A percentile compares a stretch with the other conserved stretches of the same genome.
These are phyloP conservation scores for Arthrocladium fulminans DNA, from an alignment of 2,329 filamentous ascomycete species.

Conservation along the genomic window DNA sequence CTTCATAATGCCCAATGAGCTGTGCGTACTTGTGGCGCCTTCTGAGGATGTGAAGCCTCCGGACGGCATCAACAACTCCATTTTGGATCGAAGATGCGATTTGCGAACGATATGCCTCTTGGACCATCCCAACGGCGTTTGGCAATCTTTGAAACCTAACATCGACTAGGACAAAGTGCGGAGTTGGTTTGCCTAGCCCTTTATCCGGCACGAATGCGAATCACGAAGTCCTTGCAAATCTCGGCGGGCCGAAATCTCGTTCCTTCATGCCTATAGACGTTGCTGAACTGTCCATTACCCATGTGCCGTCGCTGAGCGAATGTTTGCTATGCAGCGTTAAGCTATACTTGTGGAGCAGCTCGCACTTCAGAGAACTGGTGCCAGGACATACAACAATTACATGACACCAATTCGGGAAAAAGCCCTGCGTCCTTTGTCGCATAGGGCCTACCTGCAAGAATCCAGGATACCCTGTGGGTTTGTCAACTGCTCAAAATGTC, in stretches of 20 bases:
- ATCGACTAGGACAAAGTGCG: background rate
- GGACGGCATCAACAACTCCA: background rate
- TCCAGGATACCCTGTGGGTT: slow-evolving; percentile 24
- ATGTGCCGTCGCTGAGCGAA: background rate
- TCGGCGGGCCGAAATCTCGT: background rate
- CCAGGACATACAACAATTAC: background rate
- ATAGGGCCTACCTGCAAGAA: slow-evolving; percentile 14
- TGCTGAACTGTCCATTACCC: background rate
- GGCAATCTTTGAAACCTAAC: background rate
- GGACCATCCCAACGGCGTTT: background rate
- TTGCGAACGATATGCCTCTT: background rate
- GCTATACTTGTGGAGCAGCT: slow-evolving; percentile 15
- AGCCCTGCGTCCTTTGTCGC: background rate
- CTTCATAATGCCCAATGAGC: background rate
- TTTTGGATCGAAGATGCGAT: background rate
- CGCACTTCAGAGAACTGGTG: slow-evolving; percentile 1
- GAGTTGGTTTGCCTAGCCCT: background rate
- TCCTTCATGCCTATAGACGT: background rate
- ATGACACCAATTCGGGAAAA: background rate
- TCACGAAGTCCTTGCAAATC: background rate
- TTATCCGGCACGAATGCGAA: background rate
- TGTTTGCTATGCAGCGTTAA: slow-evolving; percentile 11
- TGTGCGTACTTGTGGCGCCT: background rate
- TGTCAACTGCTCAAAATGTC: slow-evolving; percentile 20
- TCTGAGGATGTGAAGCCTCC: background rate